Percentiles rank a stretch among this genome's conserved stretches.
These are phyloP conservation scores for Penicillium sp. DNA, from an alignment of 2,329 filamentous ascomycete species.

Conservation along the genomic window DNA sequence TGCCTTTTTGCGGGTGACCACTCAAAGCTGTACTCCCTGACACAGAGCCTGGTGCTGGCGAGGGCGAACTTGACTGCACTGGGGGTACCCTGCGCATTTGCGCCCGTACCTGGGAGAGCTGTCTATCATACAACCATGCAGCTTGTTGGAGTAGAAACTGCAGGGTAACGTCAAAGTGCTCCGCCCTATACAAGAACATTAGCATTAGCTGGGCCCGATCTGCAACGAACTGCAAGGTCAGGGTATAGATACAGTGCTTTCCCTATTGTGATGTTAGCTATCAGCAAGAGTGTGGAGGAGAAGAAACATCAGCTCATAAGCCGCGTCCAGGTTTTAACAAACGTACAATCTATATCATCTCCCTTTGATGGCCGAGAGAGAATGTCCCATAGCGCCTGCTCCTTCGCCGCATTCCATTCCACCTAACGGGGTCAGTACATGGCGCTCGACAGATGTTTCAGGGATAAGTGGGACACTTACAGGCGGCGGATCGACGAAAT, in stretches of 20 bases:
- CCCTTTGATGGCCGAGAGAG: conserved; percentile 81
- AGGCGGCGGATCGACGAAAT: conserved; percentile 88
- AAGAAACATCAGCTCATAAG: neutral
- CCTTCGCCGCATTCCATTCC: conserved; percentile 86
- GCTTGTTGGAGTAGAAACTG: conserved; percentile 91
- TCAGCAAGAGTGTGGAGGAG: conserved; percentile 3
- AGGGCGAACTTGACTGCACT: conserved; percentile 48
- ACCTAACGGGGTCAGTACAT: conserved; percentile 61
- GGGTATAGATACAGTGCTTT: conserved; percentile 67
- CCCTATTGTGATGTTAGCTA: conserved; percentile 60
- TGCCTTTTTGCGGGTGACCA: conserved; percentile 43
- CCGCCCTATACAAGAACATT: conserved; percentile 63
- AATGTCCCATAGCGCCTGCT: conserved; percentile 87
- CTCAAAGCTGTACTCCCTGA: conserved; percentile 50
- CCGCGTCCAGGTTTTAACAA: conserved; percentile 33
- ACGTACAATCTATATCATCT: conserved; percentile 80
- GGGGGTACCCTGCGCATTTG: conserved; percentile 75
- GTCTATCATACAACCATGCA: conserved; percentile 89
- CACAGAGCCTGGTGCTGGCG: conserved; percentile 51
- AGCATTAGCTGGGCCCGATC: conserved; percentile 14
- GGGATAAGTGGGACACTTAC: conserved; percentile 56
- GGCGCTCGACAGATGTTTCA: conserved; percentile 13
- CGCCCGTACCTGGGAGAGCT: conserved; percentile 85
- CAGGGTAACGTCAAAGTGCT: conserved; percentile 81
- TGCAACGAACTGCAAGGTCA: neutral